A percentile compares a stretch with the other conserved stretches of the same genome.
Evolutionary conservation across 2,329 filamentous ascomycete genomes (phyloP).

Genomic region (Thermoascus crustaceus): DNA sequence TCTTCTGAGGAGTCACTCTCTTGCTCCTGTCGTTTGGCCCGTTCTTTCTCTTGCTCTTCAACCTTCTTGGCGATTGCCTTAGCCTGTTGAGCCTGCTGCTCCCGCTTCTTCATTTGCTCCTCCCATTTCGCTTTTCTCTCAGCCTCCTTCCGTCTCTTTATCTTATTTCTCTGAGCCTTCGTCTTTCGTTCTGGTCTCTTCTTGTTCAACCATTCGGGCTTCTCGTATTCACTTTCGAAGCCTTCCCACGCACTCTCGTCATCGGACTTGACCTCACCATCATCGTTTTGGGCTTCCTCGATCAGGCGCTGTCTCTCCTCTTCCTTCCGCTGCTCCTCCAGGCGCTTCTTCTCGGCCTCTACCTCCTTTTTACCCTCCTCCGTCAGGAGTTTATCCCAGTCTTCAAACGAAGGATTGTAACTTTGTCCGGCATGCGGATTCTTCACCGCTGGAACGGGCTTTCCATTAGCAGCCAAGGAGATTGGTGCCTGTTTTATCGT

Average conservation of each 20-base stretch:
- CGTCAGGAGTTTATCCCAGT: constrained; percentile 71
- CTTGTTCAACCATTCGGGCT: constrained; percentile 55
- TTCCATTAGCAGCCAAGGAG: constrained; percentile 75
- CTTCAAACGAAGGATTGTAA: constrained; percentile 83
- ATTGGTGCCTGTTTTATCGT: constrained; percentile 71
- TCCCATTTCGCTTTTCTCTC: constrained; percentile 71
- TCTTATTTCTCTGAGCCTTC: constrained; percentile 74
- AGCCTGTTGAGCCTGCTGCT: constrained; percentile 62
- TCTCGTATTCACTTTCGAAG: constrained; percentile 70
- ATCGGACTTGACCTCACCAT: constrained; percentile 67
- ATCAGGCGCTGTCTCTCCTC: constrained; percentile 59
- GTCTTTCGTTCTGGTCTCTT: constrained; percentile 83
- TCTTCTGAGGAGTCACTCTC: constrained; percentile 39
- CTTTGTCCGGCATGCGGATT: constrained; percentile 76
- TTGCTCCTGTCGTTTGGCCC: constrained; percentile 23
- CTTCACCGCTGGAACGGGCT: constrained; percentile 66
- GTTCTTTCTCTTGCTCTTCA: constrained; percentile 44
- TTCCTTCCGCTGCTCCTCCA: constrained; percentile 60
- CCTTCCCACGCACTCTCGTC: constrained; percentile 90
- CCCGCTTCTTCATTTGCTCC: constrained; percentile 62
- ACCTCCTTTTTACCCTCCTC: constrained; percentile 72
- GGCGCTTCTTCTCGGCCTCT: constrained; percentile 65
- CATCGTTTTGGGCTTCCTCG: constrained; percentile 64
- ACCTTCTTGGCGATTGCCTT: constrained; percentile 55
- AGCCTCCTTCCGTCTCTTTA: constrained; percentile 79